Conservation (phyloP, 192 early-diverging fungal genomes). For the Entophlyctis helioformis region DNA sequence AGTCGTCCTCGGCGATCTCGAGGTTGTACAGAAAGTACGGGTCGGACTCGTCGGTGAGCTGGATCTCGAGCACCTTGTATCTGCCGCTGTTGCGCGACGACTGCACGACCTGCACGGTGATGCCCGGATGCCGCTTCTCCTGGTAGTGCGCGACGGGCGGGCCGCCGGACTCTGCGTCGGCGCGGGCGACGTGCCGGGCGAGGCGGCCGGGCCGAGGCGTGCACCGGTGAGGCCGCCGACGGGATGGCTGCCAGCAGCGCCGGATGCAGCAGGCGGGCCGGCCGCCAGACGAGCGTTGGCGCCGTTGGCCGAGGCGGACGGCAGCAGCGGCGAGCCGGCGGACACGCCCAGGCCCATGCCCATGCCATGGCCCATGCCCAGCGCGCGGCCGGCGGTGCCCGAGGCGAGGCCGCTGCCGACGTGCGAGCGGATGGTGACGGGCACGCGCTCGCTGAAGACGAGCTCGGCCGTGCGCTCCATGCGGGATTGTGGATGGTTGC, state of each 20-base stretch:
- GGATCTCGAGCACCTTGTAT: conserved; percentile 17
- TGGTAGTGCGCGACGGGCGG: conserved; percentile 5
- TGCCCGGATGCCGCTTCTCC: conserved; percentile 11
- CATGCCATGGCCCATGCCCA: too few relatives aligned
- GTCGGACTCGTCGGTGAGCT: conserved; percentile 32
- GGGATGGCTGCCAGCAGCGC: too few relatives aligned
- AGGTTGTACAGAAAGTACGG: conserved; percentile 36
- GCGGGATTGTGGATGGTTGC: too few relatives aligned
- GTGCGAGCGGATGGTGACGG: conserved; percentile 9
- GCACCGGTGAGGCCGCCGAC: too few relatives aligned
- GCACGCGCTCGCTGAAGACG: conserved; percentile 5
- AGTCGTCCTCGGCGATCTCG: conserved; percentile 36
- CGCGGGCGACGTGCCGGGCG: too few relatives aligned
- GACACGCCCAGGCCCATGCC: too few relatives aligned
- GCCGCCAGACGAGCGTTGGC: not conserved
- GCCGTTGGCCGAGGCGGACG: not conserved
- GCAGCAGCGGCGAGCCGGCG: too few relatives aligned
- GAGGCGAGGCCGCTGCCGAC: not conserved
- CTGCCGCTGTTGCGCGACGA: too few relatives aligned
- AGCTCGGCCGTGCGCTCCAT: conserved; percentile 4
- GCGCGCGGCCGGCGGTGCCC: not conserved
- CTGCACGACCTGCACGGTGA: conserved; percentile 11
- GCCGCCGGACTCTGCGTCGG: too few relatives aligned
- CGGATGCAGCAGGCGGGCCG: not conserved
- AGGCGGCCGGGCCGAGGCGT: too few relatives aligned